Base-by-base conservation (phyloP, 768 basidiomycete genomes). In the Suillus sp. region DNA sequence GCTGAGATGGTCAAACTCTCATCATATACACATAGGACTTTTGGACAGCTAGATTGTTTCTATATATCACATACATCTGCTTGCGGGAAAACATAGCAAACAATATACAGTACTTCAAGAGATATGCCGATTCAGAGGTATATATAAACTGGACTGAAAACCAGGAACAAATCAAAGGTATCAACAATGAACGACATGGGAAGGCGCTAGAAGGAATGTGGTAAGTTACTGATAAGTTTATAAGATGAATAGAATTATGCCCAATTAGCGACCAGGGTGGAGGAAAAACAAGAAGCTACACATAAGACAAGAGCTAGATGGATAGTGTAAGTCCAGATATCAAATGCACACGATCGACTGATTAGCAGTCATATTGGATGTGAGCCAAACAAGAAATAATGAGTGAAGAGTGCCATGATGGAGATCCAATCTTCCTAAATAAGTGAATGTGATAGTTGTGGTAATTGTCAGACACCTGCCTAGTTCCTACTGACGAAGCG, bases 401-500 rank as follows among this genome's bases (percentile, higher is more conserved):
- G 62, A 54, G 54, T 20, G 37, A 56, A 11, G 55, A 45, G 22
- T 56, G 9, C 35, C 35, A 25, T 59, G 61, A 18, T 59, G 27
- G 37, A 10, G 11, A 40, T 62, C 61, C 58, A 70, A 68, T 62
- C 53, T 64, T 69, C 70, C 69, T 32, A 54, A 56, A 55, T 60
- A 65, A 61, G 22, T 40, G 48, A 37, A 30, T 34, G 40, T 18
- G 42, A 18, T 40, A 37, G 56, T 59, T 18, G 67, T 66, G 22
- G 40, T 50, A 48, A 53, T 61, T 66, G 58, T 30, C 22, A 40
- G 35, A 62, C 8, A 48, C 35, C 51, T 20, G 25, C 37, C 27
- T 62, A 77, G 37, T 69, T 68, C 16, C 69, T 81, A 63, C 80
- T 86, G 20, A 81, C 86, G 71, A 90, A 91, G 38, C 89, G 85